These are phyloP conservation scores for Pisolithus sp. DNA, from an alignment of 768 basidiomycete genomes.

Conservation along the genomic window DNA sequence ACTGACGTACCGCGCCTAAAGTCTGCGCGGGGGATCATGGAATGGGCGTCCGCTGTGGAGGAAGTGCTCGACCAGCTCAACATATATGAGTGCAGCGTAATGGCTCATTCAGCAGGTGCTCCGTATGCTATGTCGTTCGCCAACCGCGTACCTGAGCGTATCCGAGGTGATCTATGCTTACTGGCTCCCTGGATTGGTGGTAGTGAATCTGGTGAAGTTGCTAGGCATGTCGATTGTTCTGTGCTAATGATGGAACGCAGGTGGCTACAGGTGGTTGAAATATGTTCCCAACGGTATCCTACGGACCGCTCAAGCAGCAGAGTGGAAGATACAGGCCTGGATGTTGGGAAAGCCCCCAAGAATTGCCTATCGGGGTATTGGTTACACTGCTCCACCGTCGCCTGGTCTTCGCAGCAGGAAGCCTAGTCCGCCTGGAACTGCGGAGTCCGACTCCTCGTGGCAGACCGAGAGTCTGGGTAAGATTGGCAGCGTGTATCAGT, in stretches of 20 bases:
- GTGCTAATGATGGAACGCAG: slow-evolving; percentile 31
- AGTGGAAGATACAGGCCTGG: slow-evolving; percentile 97
- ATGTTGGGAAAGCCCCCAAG: slow-evolving; percentile 94
- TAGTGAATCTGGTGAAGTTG: slow-evolving; percentile 64
- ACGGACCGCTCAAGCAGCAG: slow-evolving; percentile 92
- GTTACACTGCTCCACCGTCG: slow-evolving; percentile 52
- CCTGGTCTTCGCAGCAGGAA: slow-evolving; percentile 22
- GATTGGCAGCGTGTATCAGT: slow-evolving; percentile 21
- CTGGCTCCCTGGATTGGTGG: slow-evolving; percentile 97
- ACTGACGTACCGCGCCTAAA: slow-evolving; percentile 64
- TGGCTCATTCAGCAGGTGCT: slow-evolving; percentile 94
- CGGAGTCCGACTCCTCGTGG: slow-evolving; percentile 13
- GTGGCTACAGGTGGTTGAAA: slow-evolving; percentile 93
- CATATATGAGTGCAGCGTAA: slow-evolving; percentile 75
- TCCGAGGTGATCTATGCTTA: slow-evolving; percentile 80
- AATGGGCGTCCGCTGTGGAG: slow-evolving; percentile 88
- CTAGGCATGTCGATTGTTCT: slow-evolving; percentile 1
- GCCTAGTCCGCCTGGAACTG: slow-evolving; percentile 13
- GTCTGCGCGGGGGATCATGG: slow-evolving; percentile 71
- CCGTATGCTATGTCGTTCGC: slow-evolving; percentile 91
- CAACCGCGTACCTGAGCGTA: slow-evolving; percentile 63
- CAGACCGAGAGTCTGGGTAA: slow-evolving; percentile 17
- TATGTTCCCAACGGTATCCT: slow-evolving; percentile 91
- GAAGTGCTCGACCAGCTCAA: slow-evolving; percentile 80
- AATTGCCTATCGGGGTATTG: slow-evolving; percentile 79